Evolutionary conservation across 1,284 basidiomycete genomes (phyloP), one percentile per base, ranked within the genome.

Genomic region (Ceratobasidium sp.): DNA sequence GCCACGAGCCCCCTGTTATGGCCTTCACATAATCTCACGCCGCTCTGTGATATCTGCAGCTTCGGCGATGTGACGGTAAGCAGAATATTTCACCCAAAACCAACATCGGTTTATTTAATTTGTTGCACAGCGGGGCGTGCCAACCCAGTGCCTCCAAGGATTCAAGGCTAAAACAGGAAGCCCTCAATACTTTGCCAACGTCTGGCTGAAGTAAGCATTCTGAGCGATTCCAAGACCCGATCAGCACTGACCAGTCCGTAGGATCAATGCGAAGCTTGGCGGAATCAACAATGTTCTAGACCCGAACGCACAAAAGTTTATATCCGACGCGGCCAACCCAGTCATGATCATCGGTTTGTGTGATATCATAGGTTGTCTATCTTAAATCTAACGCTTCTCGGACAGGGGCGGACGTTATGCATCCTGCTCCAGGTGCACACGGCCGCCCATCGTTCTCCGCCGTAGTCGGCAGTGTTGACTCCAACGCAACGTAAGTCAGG

Each of bases 361-460:
- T 9, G 24, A 15, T 19, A 29, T 4, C n/a, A n/a, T n/a, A n/a
- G n/a, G n/a, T n/a, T n/a, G n/a, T n/a, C n/a, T n/a, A n/a, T n/a
- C n/a, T n/a, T n/a, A n/a, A n/a, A n/a, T n/a, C 76, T 74, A 27
- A 71, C 27, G 33, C 41, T 6, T n/a, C 5, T n/a, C n/a, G 19
- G 24, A 17, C 29, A 88, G 89, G 91, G 78, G 91, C 92, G 17
- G 91, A 94, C 81, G 92, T 92, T 50, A 90, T 92, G 31, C 92
- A 94, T 79, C 92, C 93, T 9, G 87, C 91, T 6, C 91, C 92
- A 22, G 92, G 92, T 14, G 88, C 90, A 0, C 87, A 87, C 15
- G 90, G 89, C 15, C 87, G 89, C 2, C 93, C 92, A 0, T 94
- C 93, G 0, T 93, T 92, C 80, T 90, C 92, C 0, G 85, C 92